Conservation (phyloP, 2,329 filamentous ascomycete genomes). For the Atkinsonella texensis region DNA sequence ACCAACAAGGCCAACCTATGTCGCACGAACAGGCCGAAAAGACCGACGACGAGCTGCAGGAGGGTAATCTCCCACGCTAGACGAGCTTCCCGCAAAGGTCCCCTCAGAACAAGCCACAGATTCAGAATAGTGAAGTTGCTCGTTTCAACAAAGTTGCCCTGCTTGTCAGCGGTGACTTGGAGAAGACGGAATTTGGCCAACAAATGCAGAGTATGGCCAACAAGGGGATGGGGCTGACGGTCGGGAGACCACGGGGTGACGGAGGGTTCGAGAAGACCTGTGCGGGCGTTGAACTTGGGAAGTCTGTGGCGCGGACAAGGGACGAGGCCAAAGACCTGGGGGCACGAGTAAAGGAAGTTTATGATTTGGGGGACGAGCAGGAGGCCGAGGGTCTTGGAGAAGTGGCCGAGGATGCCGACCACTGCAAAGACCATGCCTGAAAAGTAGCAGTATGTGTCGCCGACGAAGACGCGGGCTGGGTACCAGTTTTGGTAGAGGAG, state of each 20-base stretch:
- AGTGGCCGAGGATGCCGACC: conserved; percentile 92
- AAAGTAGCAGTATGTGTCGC: conserved; percentile 99
- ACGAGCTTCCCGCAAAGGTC: conserved; percentile 76
- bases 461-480: conserved; percentile 87
- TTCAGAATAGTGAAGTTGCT: conserved; percentile 92
- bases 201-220: conserved; percentile 53
- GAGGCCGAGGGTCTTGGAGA: conserved; percentile 90
- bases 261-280: conserved; percentile 76
- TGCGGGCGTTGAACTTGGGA: conserved; percentile 75
- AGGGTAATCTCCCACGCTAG: conserved; percentile 67
- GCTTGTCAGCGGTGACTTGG: conserved; percentile 51
- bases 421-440: conserved; percentile 98
- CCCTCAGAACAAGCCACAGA: conserved; percentile 91
- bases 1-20: conserved; percentile 78
- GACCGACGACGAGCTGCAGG: conserved; percentile 65
- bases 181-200: conserved; percentile 59
- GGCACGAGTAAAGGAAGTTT: conserved; percentile 90
- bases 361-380: conserved; percentile 88
- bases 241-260: conserved; percentile 61
- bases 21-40: conserved; percentile 74
- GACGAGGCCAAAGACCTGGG: conserved; percentile 80
- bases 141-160: conserved; percentile 63
- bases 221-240: conserved; percentile 52
- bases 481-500: conserved; percentile 91
- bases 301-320: conserved; percentile 89